Base-by-base conservation (phyloP, 805 yeast genomes). In the Blastobotrys parvus region DNA sequence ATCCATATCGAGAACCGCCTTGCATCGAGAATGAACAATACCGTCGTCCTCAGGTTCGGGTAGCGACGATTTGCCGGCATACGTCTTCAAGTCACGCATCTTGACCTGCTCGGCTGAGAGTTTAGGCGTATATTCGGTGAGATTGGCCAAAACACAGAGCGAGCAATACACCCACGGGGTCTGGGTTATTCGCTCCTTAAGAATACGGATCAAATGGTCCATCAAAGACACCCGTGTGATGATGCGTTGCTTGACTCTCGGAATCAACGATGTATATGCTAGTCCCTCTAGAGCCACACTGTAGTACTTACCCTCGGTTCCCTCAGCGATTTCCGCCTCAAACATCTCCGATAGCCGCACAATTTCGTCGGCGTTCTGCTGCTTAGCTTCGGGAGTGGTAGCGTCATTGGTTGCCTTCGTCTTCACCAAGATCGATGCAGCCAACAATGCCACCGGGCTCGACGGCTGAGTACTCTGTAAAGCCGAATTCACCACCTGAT, bases 251-350 rank as follows among this genome's bases (percentile, higher is more conserved):
- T 60, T 59, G 30, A 64, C 68, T 4, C 54, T 35, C 5, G 56
- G 44, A 18, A 60, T 49, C 21, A 56, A 19, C 7, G 65, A 54
- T 3, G 69, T 56, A 42, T 62, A 58, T 2, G 67, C 65, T 16
- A 65, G 56, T 1, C 67, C 68, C 45, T 65, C 70, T 13, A 62
- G 38, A 1, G 64, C 57, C n/a, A 44, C 45, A 15, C 53, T 47
- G 39, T 42, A 45, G 20, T 15, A 42, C 30, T 27, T 42, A 21
- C 35, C 44, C 39, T 47, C 17, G 48, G 37, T n/a, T 48, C 21
- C 37, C 27, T 31, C 18, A 7, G 20, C 44, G 10, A 41, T 38
- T 22, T 40, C 39, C 21, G 27, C 17, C 37, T 59, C 64, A 43
- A 62, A 50, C 8, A 50, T 36, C 10, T 44, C 41, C 10, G 68